Base-by-base conservation (phyloP, 192 early-diverging fungal species). In the Obelidium mucronatum region DNA sequence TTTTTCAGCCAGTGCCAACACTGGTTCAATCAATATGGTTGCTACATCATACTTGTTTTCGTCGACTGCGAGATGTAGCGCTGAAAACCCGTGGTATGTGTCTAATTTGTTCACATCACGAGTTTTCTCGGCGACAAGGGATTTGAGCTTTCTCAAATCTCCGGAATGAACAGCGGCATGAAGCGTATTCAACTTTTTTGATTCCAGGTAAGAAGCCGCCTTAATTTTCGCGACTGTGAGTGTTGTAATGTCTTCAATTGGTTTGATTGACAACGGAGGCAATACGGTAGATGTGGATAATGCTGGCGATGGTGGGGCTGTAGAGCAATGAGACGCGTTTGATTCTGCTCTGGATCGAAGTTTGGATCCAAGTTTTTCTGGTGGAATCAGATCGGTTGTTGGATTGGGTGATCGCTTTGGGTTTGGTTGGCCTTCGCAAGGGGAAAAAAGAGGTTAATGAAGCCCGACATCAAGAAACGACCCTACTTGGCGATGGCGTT, bases 61-160 rank as follows among this genome's bases (percentile, higher is more conserved):
- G 33, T 75, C 65, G n/a, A 68, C 80, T 19, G 83, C 83, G 13
- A 85, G 36, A 55, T 85, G 83, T 33, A 85, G 56, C 1, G 83
- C 83, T 8, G 80, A 79, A 42, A 81, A 77, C 15, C 80, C 63
- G 42, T 85, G 83, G 42, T 73, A 75, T 1, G 80, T 71, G 62
- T 85, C 83, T 19, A 78, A 19, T 52, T 85, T 85, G 71, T 85
- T 80, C 8, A 82, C 28, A 61, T 85, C 83, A 30, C 83, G 55
- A 36, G 73, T 78, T 48, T 78, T 82, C 31, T 81, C 80, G 8
- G 33, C 40, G 40, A 85, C 55, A 28, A 82, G 71, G 0, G 26
- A 22, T 61, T 55, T 69, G 26, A 82, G 22, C 54, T 79, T 82
- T 5, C 82, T 79, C 30, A 77, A 24, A 65, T 85, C 80, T 13